These are phyloP conservation scores for Ceratobasidium sp. DNA, from an alignment of 1,284 basidiomycete species.

Conservation along the genomic window DNA sequence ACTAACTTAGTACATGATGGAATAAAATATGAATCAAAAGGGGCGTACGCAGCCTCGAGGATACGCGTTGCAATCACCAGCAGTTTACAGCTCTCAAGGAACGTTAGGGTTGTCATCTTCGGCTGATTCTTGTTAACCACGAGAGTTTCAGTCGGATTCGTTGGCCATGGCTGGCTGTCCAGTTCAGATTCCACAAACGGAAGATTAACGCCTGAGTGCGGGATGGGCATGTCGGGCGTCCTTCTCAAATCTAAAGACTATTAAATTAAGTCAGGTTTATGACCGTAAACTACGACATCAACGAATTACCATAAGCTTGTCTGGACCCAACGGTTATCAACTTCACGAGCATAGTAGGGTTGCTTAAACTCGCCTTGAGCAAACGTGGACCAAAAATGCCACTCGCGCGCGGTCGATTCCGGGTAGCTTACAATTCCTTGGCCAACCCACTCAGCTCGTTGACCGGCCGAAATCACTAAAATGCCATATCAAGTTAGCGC, in stretches of 20 bases:
- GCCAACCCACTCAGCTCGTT: conserved; percentile 59
- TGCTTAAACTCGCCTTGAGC: conserved; percentile 56
- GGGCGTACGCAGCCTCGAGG: conserved; percentile 56
- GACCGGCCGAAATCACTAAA: neutral
- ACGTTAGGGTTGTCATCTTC: conserved; percentile 61
- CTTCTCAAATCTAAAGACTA: conserved; percentile 54
- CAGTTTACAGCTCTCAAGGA: conserved; percentile 65
- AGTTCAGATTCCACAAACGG: conserved; percentile 4
- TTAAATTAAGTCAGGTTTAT: neutral
- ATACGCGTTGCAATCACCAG: conserved; percentile 66
- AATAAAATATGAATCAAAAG: neutral
- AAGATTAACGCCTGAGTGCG: conserved; percentile 28
- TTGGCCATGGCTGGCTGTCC: conserved; percentile 15
- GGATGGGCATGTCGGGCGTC: conserved; percentile 62
- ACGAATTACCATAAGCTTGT: conserved; percentile 33
- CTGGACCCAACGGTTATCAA: neutral
- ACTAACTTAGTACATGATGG: neutral
- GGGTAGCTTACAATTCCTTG: conserved; percentile 61
- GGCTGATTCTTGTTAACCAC: neutral
- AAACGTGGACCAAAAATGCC: conserved; percentile 67
- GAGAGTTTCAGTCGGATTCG: neutral
- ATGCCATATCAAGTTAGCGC: neutral
- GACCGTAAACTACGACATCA: neutral
- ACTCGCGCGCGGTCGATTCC: conserved; percentile 65
- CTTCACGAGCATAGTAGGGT: neutral